Base-by-base conservation (phyloP, 192 early-diverging fungal species). In the Backusella sp. region DNA sequence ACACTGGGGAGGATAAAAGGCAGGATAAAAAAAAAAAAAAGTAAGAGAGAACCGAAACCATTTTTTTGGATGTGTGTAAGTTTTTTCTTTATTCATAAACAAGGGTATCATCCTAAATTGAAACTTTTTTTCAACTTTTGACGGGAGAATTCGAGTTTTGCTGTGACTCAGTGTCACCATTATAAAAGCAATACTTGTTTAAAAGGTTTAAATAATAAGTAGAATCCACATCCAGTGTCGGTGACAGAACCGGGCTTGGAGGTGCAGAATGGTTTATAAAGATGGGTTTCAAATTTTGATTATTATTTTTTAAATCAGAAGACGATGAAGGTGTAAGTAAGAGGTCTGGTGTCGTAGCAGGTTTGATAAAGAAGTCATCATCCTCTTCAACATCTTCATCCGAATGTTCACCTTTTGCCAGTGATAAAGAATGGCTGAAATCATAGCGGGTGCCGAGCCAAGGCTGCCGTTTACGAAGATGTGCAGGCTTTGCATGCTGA, bases 171-270 rank as follows among this genome's bases (percentile, higher is more conserved):
- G 12, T 5, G 26, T 62, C 9, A 62, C 36, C 77, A 56, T 72
- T 65, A 59, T 86, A 89, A 75, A 89, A 89, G 76, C 88, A 89
- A 76, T 89, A 89, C 44, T 84, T 84, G 73, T 87, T 83, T 9
- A 89, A 86, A 32, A 89, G 67, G 32, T 87, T 85, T 71, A 77
- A 81, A 77, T 89, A 89, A n/a, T 80, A 81, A 19, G 79, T 66
- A 2, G 88, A 89, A 26, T 83, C 82, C 12, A 73, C 21, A 67
- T 75, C 74, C 19, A 42, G 41, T 12, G 39, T 26, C 34, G 82
- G 72, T 30, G 76, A 65, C 17, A 49, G 21, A n/a, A 52, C 28
- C 35, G 49, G 28, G 12, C 28, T 36, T 34, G n/a, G 28, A 5
- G 72, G 52, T 2, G 34, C 28, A n/a, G 68, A 69, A 37, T 69